These are phyloP conservation scores for Eleusine indica DNA, from an alignment of 176 grass and related monocot genomes.

Conservation along the genomic window DNA sequence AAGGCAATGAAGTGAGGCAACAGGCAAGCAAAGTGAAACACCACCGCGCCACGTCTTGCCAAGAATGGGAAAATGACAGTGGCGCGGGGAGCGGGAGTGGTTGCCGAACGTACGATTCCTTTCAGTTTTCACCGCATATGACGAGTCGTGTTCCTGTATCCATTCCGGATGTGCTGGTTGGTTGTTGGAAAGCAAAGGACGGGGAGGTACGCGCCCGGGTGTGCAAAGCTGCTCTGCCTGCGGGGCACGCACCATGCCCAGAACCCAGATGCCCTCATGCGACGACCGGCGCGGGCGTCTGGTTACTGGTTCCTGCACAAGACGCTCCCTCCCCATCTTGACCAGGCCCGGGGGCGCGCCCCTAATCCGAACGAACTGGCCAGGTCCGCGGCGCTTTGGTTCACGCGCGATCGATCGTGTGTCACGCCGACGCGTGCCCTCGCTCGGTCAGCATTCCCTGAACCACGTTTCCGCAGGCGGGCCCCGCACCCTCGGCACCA, in stretches of 20 bases:
- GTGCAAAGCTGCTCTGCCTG: not conserved
- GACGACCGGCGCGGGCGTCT: not conserved
- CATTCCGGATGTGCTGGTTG: not conserved
- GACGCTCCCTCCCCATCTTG: not conserved
- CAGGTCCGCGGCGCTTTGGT: not conserved
- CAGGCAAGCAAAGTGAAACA: not conserved
- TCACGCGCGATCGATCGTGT: not conserved
- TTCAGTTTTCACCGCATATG: not conserved
- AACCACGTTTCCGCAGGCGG: not conserved
- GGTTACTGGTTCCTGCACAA: too few species aligned
- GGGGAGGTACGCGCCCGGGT: too few species aligned
- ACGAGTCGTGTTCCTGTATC: not conserved
- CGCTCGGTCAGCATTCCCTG: not conserved
- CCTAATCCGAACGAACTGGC: not conserved
- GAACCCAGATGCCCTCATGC: not conserved
- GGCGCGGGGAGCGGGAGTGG: not conserved
- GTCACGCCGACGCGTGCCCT: not conserved
- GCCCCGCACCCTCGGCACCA: not conserved
- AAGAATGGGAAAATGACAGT: not conserved
- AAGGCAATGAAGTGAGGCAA: not conserved
- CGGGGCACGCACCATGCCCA: not conserved
- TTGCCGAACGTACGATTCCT: not conserved
- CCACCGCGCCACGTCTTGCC: not conserved
- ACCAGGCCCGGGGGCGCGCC: not conserved
- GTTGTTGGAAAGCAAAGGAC: not conserved